These are phyloP conservation scores for Oryza meyeriana DNA, from an alignment of 176 grass and related monocot species.

Conservation along the genomic window DNA sequence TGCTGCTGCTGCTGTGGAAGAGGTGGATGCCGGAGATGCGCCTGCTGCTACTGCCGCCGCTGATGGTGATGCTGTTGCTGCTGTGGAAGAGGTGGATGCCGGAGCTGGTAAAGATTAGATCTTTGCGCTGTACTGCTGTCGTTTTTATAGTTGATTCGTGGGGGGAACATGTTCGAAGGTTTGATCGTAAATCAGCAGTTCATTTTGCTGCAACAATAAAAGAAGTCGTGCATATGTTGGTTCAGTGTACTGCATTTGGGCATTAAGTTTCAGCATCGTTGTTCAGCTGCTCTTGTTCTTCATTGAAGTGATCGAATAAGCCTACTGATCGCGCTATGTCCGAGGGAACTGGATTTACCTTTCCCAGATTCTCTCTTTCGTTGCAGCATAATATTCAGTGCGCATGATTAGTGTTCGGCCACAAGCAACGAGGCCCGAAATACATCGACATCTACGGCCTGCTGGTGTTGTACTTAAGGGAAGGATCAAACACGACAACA, in stretches of 20 bases:
- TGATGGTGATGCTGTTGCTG: neutral
- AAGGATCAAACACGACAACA: too few relatives aligned
- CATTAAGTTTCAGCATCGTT: neutral
- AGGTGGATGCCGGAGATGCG: slow-evolving; percentile 9
- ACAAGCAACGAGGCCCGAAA: too few relatives aligned
- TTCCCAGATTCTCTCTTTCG: too few relatives aligned
- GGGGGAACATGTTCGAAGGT: neutral
- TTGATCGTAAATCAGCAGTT: too few relatives aligned
- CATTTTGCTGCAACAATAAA: too few relatives aligned
- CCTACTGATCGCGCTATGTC: too few relatives aligned
- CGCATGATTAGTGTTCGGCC: too few relatives aligned
- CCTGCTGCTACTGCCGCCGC: neutral
- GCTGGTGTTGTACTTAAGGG: too few relatives aligned
- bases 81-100: neutral
- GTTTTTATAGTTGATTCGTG: neutral
- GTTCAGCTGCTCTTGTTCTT: neutral
- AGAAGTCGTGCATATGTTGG: neutral
- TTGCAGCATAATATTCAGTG: too few relatives aligned
- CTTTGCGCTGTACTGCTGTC: neutral
- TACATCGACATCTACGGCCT: too few relatives aligned
- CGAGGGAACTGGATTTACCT: too few relatives aligned
- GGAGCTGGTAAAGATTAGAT: slow-evolving; percentile 24
- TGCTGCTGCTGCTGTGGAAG: neutral
- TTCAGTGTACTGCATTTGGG: neutral
- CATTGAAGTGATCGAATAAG: neutral